Base-by-base conservation (phyloP, 2,329 filamentous ascomycete genomes). In the Penicillium sp. region DNA sequence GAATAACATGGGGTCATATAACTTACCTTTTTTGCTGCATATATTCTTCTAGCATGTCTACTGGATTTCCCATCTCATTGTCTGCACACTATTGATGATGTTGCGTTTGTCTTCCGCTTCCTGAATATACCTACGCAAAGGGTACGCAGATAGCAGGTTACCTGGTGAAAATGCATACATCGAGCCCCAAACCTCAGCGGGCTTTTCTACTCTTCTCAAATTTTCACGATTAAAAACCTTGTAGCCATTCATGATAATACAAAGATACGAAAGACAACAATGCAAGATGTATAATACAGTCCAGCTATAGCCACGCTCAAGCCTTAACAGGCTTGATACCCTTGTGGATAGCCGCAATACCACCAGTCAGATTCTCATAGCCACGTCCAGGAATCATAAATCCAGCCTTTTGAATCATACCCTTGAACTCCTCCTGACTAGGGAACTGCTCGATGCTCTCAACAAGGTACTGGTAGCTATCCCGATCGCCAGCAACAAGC, bases 361-460 rank as follows among this genome's bases (percentile, higher is more conserved):
- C 95, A 44, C 90, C 88, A 0, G 91, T 97, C 71, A 99, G 75
- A 73, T 99, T 88, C 79, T 98, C 93, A 77, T 90, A 99, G 0
- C 90, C 91, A 52, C 86, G 77, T 1, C 90, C 92, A 1, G 90
- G 91, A 44, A 96, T 86, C 61, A 90, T 80, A 70, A 99, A 99
- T 1, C 93, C 93, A 3, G 91, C 93, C 59, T 73, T 71, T 61
- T 75, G 72, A 57, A 78, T 77, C 75, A 78, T 78, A 33, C 85
- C 82, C 63, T 88, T 84, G 71, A 96, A 99, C 64, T 91, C 86
- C 52, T 86, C 83, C 79, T 99, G 96, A 64, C 81, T 88, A 0
- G 95, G 96, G 73, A 98, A 98, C 48, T 85, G 82, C 77, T 97
- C 93, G 74, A 99, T 99, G 75, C 93, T 97, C 82, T 99, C 95